These are phyloP conservation scores for Penicillium samsonianum DNA, from an alignment of 495 filamentous ascomycete genomes.

Conservation along the genomic window DNA sequence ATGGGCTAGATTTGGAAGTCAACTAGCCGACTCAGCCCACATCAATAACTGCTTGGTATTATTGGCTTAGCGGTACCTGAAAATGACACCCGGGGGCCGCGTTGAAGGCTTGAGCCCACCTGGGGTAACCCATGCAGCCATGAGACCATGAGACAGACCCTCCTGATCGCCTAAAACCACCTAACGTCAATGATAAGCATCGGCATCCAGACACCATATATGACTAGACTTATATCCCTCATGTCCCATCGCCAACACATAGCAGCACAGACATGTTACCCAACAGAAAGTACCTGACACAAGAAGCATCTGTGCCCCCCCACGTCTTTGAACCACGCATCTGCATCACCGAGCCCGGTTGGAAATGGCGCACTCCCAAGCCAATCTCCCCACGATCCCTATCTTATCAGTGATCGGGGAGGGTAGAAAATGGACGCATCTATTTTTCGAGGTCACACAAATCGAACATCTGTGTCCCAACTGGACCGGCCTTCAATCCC, in stretches of 20 bases:
- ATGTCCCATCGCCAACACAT: background rate
- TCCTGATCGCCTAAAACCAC: background rate
- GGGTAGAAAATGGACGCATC: background rate
- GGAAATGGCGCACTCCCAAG: background rate
- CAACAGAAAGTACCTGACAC: slow-evolving; percentile 7
- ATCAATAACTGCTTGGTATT: slow-evolving; percentile 1
- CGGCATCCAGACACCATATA: background rate
- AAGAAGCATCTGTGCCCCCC: background rate
- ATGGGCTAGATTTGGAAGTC: background rate
- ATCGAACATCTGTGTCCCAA: slow-evolving; percentile 1
- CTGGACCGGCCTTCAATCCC: slow-evolving; percentile 7
- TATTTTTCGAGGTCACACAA: slow-evolving; percentile 8
- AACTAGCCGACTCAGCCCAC: background rate
- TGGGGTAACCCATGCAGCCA: slow-evolving; percentile 5
- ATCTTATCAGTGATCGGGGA: background rate
- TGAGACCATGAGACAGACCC: background rate
- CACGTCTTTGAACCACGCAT: slow-evolving; percentile 11
- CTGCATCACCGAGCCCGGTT: slow-evolving; percentile 5
- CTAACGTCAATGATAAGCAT: background rate
- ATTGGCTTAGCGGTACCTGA: slow-evolving; percentile 9
- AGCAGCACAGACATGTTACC: slow-evolving; percentile 8
- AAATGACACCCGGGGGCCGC: background rate
- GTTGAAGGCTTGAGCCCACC: slow-evolving; percentile 6
- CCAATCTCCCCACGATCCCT: slow-evolving; percentile 9
- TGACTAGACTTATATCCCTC: background rate